phyloP scores from a whole-genome alignment of 148 eudicot genomes.

The Dianthus caryophyllus region DNA sequence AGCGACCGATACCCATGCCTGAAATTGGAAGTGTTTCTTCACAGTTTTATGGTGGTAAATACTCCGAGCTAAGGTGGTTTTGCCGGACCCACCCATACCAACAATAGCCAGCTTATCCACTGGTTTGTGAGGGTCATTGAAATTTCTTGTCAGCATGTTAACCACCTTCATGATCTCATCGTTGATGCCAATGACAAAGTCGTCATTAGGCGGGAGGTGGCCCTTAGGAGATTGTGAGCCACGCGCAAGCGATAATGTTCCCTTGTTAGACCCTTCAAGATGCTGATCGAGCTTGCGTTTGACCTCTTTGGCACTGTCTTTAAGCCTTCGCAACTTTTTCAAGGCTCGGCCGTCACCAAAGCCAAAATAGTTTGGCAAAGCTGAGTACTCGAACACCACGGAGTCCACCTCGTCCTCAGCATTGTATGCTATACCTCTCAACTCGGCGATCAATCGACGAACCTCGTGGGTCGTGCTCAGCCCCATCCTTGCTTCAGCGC shows the following conservation, averaged over 20 bases:
- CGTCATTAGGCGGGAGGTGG: not conserved
- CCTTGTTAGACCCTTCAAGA: not conserved
- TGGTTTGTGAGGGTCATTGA: not conserved
- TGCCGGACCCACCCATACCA: constrained; percentile 22
- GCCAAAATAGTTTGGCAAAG: not conserved
- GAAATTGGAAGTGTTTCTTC: constrained; percentile 16
- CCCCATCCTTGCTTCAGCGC: not conserved
- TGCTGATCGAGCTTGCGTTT: not conserved
- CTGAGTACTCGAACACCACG: constrained; percentile 1
- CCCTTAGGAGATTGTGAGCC: not conserved
- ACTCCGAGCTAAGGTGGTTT: constrained; percentile 17
- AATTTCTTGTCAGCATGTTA: not conserved
- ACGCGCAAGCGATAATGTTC: not conserved
- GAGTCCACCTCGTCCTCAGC: constrained; percentile 25
- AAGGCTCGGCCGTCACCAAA: not conserved
- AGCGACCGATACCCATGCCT: constrained; percentile 26
- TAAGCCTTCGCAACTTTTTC: constrained; percentile 1
- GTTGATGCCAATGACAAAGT: constrained; percentile 32
- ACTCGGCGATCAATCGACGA: constrained; percentile 5
- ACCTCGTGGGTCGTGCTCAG: constrained; percentile 1
- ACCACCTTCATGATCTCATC: constrained; percentile 27
- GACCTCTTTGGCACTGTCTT: not conserved
- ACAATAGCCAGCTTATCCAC: constrained; percentile 23
- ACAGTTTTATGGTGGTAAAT: constrained; percentile 13
- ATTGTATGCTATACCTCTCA: constrained; percentile 13